Evolutionary conservation across 225 moss, liverwort and hornwort genomes (phyloP).

Genomic region (Bryum argenteum): DNA sequence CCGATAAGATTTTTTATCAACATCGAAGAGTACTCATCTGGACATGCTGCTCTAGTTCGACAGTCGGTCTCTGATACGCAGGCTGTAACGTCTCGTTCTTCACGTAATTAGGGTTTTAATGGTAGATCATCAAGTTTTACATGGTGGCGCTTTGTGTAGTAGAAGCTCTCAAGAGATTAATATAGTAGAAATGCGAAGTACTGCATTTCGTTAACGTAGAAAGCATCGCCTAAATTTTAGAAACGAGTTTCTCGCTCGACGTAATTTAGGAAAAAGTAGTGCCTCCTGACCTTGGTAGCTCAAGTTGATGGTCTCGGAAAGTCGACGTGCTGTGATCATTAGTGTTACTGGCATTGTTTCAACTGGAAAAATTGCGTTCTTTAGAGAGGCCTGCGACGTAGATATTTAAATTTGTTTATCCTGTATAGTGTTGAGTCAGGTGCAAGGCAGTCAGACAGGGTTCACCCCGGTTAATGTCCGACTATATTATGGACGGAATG

Average conservation of each 20-base stretch:
- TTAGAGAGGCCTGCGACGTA: too few relatives aligned
- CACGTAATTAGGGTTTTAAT: not conserved
- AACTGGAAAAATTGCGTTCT: too few relatives aligned
- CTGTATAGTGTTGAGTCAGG: too few relatives aligned
- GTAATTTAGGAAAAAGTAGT: not conserved
- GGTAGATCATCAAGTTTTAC: not conserved
- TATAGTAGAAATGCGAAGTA: not conserved
- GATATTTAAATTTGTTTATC: too few relatives aligned
- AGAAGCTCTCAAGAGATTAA: not conserved
- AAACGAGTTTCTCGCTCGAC: not conserved
- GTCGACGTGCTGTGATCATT: not conserved
- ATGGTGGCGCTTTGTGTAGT: not conserved
- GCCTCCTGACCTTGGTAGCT: not conserved
- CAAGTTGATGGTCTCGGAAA: not conserved
- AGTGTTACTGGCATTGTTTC: not conserved
- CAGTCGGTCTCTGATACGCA: not conserved
- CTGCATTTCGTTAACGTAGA: not conserved
- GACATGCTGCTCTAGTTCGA: not conserved
- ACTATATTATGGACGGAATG: not conserved
- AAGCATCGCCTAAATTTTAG: not conserved
- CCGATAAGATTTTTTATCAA: too few relatives aligned
- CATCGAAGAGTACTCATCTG: not conserved
- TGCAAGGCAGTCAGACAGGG: too few relatives aligned
- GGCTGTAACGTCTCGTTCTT: not conserved
- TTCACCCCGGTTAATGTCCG: not conserved